phyloP scores from a whole-genome alignment of 148 eudicot species.

The Rheum nobile region DNA sequence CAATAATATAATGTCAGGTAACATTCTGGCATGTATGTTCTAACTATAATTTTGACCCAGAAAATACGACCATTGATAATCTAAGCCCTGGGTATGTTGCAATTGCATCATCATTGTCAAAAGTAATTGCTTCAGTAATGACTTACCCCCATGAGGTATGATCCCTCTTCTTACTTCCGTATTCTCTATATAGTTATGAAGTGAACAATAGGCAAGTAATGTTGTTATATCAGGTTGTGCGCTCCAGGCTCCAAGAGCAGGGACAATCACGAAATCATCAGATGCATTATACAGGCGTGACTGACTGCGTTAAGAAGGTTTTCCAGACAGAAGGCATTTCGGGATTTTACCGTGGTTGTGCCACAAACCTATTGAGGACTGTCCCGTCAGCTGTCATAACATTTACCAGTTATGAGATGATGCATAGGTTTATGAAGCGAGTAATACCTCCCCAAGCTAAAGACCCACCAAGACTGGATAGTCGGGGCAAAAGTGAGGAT shows the following conservation, averaged over 20 bases:
- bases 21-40: background rate
- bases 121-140: conserved; percentile 64
- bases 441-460: conserved; percentile 31
- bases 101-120: conserved; percentile 65
- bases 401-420: conserved; percentile 88
- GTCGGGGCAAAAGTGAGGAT: conserved; percentile 14
- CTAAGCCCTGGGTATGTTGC: conserved; percentile 54
- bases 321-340: conserved; percentile 45
- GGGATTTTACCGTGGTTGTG: conserved; percentile 94
- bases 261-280: conserved; percentile 46
- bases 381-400: conserved; percentile 89
- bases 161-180: background rate
- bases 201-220: background rate
- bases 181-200: background rate
- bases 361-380: conserved; percentile 75
- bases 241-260: conserved; percentile 89
- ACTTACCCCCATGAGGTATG: conserved; percentile 92
- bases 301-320: conserved; percentile 54
- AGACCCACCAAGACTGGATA: conserved; percentile 15
- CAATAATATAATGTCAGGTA: background rate
- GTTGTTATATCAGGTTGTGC: conserved; percentile 52
- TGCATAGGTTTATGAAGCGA: conserved; percentile 41
- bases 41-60: conserved; percentile 18
- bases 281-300: conserved; percentile 51
- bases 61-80: conserved; percentile 44